These are phyloP conservation scores for Bidens hawaiensis DNA, from an alignment of 140 eudicot genomes.

Conservation along the genomic window DNA sequence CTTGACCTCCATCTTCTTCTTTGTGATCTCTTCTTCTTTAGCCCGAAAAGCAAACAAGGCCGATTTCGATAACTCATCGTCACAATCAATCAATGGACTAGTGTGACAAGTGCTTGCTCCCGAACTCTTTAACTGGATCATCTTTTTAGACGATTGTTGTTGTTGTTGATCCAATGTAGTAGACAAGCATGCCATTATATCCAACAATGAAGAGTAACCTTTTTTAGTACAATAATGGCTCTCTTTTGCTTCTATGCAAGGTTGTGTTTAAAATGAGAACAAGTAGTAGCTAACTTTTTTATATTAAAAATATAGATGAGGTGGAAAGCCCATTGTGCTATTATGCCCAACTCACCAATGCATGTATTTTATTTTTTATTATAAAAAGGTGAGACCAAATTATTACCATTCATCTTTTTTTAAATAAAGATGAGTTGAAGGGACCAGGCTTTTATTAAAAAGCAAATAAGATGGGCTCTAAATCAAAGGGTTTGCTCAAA, in stretches of 20 bases:
- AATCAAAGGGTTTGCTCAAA: neutral
- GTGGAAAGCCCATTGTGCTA: conserved; percentile 34
- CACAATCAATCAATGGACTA: conserved; percentile 47
- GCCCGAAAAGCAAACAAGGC: conserved; percentile 64
- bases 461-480: neutral
- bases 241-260: conserved; percentile 30
- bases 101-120: conserved; percentile 27
- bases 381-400: conserved; percentile 24
- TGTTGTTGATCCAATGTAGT: conserved; percentile 26
- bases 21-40: conserved; percentile 82
- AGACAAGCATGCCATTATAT: conserved; percentile 22
- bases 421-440: neutral
- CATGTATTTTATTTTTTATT: neutral
- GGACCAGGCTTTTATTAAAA: neutral
- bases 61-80: conserved; percentile 62
- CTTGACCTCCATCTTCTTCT: conserved; percentile 64
- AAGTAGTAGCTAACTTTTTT: conserved; percentile 17
- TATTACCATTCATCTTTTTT: neutral
- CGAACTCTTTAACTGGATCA: conserved; percentile 42
- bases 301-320: conserved; percentile 11
- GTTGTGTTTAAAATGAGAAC: conserved; percentile 22
- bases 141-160: conserved; percentile 20
- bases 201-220: conserved; percentile 2
- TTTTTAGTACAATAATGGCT: conserved; percentile 23
- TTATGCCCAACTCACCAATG: conserved; percentile 29